Evolutionary conservation across 1,284 basidiomycete species (phyloP).

Genomic region (Xerocomus subilludens): DNA sequence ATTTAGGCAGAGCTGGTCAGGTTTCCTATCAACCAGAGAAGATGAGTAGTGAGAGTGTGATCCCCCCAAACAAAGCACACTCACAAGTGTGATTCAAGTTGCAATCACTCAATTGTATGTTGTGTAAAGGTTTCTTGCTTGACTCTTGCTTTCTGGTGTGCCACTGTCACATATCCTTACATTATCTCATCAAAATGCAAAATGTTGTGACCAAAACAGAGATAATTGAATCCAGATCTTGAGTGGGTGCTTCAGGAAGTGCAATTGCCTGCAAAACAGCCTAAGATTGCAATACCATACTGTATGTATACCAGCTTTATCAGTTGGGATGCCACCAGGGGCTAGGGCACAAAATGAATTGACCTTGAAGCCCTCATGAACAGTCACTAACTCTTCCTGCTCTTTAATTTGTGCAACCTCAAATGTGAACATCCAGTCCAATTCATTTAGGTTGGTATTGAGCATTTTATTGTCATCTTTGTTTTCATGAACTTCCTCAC

Average conservation of each 20-base stretch:
- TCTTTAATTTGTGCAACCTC: conserved; percentile 68
- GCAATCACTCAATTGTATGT: conserved; percentile 17
- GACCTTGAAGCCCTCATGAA: conserved; percentile 60
- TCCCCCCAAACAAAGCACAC: conserved; percentile 10
- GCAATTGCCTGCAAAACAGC: conserved; percentile 34
- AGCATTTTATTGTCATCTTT: conserved; percentile 42
- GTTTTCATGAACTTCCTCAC: conserved; percentile 52
- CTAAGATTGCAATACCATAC: conserved; percentile 24
- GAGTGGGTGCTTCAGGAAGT: conserved; percentile 11
- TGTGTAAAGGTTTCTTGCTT: conserved; percentile 5
- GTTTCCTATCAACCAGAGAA: conserved; percentile 35
- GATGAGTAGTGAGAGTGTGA: neutral
- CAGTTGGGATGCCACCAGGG: neutral
- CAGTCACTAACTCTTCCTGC: conserved; percentile 64
- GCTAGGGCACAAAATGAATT: neutral
- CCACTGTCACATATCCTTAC: conserved; percentile 53
- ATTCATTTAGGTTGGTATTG: conserved; percentile 55
- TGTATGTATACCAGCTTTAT: neutral
- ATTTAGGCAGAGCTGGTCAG: conserved; percentile 45
- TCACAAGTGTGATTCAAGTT: conserved; percentile 40
- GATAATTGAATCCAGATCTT: conserved; percentile 34
- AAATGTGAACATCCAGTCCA: conserved; percentile 64
- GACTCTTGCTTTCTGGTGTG: conserved; percentile 37
- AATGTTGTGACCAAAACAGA: conserved; percentile 36
- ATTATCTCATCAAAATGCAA: conserved; percentile 54